Evolutionary conservation across 768 basidiomycete genomes (phyloP).

Genomic region (Tricholomella constricta): DNA sequence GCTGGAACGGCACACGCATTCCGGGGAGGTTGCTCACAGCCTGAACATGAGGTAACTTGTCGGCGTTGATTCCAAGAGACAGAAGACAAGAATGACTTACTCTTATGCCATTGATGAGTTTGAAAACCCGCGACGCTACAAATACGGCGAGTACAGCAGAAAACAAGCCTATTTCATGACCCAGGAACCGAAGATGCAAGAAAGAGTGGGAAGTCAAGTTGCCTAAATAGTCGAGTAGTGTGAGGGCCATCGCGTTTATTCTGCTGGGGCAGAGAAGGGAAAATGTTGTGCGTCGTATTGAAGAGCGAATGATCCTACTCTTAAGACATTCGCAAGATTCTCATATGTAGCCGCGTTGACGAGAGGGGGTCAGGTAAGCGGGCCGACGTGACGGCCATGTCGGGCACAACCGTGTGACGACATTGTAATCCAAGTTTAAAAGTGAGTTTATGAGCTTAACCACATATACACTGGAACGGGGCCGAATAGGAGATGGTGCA

Average conservation of each 20-base stretch:
- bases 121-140: slow-evolving; percentile 32
- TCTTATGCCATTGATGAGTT: slow-evolving; percentile 30
- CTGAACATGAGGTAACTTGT: slow-evolving; percentile 19
- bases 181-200: slow-evolving; percentile 8
- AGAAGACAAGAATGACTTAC: slow-evolving; percentile 21
- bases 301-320: too few relatives aligned
- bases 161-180: slow-evolving; percentile 13
- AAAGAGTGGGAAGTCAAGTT: not conserved
- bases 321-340: too few relatives aligned
- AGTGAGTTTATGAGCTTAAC: too few relatives aligned
- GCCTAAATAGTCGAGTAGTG: not conserved
- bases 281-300: too few relatives aligned
- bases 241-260: not conserved
- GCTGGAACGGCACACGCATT: slow-evolving; percentile 42
- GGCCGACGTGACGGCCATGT: too few relatives aligned
- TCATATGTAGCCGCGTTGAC: too few relatives aligned
- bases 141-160: slow-evolving; percentile 25
- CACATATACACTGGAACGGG: too few relatives aligned
- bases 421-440: too few relatives aligned
- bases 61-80: not conserved
- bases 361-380: too few relatives aligned
- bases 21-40: slow-evolving; percentile 39
- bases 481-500: too few relatives aligned
- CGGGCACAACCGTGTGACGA: too few relatives aligned
- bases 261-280: too few relatives aligned